Conservation (phyloP, 2,329 filamentous ascomycete species). For the Xylaria arbuscula region DNA sequence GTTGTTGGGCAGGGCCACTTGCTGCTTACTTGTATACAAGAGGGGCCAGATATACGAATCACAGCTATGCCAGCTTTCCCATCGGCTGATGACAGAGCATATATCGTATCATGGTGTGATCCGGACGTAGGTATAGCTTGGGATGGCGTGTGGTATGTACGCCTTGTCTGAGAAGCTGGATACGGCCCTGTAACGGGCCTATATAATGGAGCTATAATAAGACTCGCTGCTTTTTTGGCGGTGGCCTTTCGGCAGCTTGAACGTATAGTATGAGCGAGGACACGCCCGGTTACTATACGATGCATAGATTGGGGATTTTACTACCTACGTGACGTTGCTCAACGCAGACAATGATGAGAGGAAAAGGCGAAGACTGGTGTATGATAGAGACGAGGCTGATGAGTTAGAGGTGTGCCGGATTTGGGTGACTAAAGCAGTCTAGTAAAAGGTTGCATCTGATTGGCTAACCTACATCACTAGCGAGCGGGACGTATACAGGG, state of each 20-base stretch:
- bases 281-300: constrained; percentile 42
- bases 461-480: constrained; percentile 12
- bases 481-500: not conserved
- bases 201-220: constrained; percentile 17
- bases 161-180: constrained; percentile 18
- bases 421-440: not conserved
- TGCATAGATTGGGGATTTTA: constrained; percentile 42
- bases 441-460: constrained; percentile 29
- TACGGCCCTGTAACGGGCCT: constrained; percentile 5
- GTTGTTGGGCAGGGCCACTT: constrained; percentile 13
- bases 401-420: not conserved
- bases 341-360: not conserved
- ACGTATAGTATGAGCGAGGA: constrained; percentile 37
- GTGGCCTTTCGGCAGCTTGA: constrained; percentile 21
- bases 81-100: constrained; percentile 87
- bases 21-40: constrained; percentile 62
- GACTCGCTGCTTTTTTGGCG: constrained; percentile 18
- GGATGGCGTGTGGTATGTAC: constrained; percentile 21
- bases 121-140: constrained; percentile 20
- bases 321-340: not conserved
- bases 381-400: constrained; percentile 16
- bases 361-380: not conserved
- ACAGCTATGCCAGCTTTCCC: constrained; percentile 92
- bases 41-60: constrained; percentile 84
- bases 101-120: constrained; percentile 75